Evolutionary conservation across 495 filamentous ascomycete species (phyloP), one percentile per base, ranked within the genome.

Genomic region (Penicillium simplicissimum): DNA sequence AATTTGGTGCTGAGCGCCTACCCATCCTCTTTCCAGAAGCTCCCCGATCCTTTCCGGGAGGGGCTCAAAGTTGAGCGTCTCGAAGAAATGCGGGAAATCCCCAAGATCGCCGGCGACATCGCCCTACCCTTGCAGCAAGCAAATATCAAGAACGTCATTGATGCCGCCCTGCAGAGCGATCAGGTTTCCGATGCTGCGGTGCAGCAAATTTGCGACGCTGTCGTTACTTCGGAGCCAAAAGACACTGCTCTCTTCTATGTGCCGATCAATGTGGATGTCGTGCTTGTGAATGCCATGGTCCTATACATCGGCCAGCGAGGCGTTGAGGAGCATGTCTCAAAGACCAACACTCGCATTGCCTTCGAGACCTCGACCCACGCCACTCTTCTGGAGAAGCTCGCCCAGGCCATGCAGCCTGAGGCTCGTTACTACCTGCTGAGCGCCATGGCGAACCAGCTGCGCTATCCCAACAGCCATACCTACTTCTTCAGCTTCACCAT

Each of bases 401-500:
- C 88, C 13, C 87, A 88, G 59, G 87, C 88, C 49, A 76, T 95
- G 45, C 78, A 79, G 9, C 88, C 92, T 3, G 91, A 96, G 68
- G 85, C 86, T 13, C 89, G 93, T 40, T 96, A 96, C 76, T 90
- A 91, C 71, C 79, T 99, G 55, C 69, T 97, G 48, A 85, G 82
- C 69, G 90, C 89, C 49, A 94, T 98, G 74, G 84, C 90, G 47
- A 95, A 97, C 75, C 92, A 97, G 74, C 87, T 99, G 31, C 89
- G 96, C 49, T 95, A 90, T 66, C 89, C 92, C 2, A 96, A 92
- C 69, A 88, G 87, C 65, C 85, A 93, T 67, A 98, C 95, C 17
- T 89, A 96, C 68, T 98, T 93, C 78, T 99, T 97, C 77, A 91
- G 87, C 72, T 90, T 92, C 71, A 85, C 90, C 15, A 83, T 97